These are phyloP conservation scores for Termitomyces sp. DNA, from an alignment of 768 basidiomycete species.

Conservation along the genomic window DNA sequence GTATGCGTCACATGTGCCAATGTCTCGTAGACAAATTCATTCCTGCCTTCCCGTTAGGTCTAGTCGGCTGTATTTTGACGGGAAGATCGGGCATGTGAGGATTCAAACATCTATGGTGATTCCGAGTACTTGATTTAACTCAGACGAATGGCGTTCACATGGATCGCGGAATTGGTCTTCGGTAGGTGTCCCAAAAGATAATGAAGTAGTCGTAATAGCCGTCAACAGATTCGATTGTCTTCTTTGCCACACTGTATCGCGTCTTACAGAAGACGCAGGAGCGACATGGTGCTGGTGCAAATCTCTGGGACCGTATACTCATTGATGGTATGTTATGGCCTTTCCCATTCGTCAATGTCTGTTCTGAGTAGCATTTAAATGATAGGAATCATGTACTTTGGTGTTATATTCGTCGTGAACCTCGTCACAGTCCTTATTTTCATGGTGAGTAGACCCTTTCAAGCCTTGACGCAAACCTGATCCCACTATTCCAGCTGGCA, in stretches of 20 bases:
- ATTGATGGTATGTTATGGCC: background rate
- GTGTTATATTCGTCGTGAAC: slow-evolving; percentile 1
- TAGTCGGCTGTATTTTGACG: slow-evolving; percentile 30
- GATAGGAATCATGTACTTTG: slow-evolving; percentile 1
- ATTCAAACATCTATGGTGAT: background rate
- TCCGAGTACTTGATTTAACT: background rate
- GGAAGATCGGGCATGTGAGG: background rate
- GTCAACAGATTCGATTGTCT: slow-evolving; percentile 21
- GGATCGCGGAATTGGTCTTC: slow-evolving; percentile 31
- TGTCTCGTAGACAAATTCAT: background rate
- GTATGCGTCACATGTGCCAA: background rate
- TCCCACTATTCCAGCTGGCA: background rate
- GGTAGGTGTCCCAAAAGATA: slow-evolving; percentile 9
- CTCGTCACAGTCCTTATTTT: slow-evolving; percentile 1
- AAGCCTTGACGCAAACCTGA: background rate
- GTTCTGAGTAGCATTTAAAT: background rate
- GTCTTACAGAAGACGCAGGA: background rate
- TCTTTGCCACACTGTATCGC: background rate
- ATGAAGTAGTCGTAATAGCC: background rate
- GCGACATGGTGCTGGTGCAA: background rate
- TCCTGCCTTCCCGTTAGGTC: slow-evolving; percentile 15
- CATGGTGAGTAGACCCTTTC: background rate
- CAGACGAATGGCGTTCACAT: slow-evolving; percentile 29
- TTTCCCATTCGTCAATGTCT: background rate
- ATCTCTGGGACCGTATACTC: background rate